Evolutionary conservation across 2,329 filamentous ascomycete genomes (phyloP).

Genomic region (Trematosphaeria pertusa): DNA sequence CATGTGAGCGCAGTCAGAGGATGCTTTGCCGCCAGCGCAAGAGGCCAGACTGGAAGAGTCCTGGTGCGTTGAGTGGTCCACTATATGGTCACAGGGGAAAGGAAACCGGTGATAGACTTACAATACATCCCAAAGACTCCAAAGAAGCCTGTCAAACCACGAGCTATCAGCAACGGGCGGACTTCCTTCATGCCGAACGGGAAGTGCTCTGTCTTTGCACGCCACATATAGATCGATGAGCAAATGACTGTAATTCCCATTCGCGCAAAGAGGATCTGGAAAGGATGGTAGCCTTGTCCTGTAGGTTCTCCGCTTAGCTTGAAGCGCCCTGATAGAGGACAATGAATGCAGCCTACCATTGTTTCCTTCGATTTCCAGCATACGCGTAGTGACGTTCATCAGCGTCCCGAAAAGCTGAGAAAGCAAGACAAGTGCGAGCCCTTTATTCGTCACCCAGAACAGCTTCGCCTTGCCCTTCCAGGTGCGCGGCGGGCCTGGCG

Average conservation of each 20-base stretch:
- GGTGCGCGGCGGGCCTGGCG: slow-evolving; percentile 28
- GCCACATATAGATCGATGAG: slow-evolving; percentile 77
- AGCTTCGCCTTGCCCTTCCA: slow-evolving; percentile 26
- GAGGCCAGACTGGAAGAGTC: neutral
- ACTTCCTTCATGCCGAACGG: slow-evolving; percentile 74
- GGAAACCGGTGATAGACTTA: slow-evolving; percentile 32
- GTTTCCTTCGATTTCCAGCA: slow-evolving; percentile 73
- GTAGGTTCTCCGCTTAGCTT: neutral
- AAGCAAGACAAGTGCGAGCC: slow-evolving; percentile 73
- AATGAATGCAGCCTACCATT: slow-evolving; percentile 54
- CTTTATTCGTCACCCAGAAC: slow-evolving; percentile 72
- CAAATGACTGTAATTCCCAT: slow-evolving; percentile 76
- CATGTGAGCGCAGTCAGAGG: slow-evolving; percentile 19
- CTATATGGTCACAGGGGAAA: neutral
- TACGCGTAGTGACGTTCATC: slow-evolving; percentile 83
- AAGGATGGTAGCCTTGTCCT: slow-evolving; percentile 75
- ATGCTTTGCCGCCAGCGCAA: slow-evolving; percentile 5
- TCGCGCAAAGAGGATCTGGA: slow-evolving; percentile 78
- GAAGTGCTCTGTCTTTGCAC: slow-evolving; percentile 69
- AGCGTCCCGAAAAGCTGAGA: slow-evolving; percentile 82
- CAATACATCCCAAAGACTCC: slow-evolving; percentile 80
- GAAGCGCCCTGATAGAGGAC: too few species aligned
- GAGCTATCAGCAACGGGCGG: slow-evolving; percentile 69
- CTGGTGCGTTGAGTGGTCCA: slow-evolving; percentile 4
- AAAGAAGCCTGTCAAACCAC: slow-evolving; percentile 76